A percentile compares a stretch with the other conserved stretches of the same genome.
Evolutionary conservation across 176 grass and related monocot species (phyloP).

Genomic region (Eremochloa ophiuroides): DNA sequence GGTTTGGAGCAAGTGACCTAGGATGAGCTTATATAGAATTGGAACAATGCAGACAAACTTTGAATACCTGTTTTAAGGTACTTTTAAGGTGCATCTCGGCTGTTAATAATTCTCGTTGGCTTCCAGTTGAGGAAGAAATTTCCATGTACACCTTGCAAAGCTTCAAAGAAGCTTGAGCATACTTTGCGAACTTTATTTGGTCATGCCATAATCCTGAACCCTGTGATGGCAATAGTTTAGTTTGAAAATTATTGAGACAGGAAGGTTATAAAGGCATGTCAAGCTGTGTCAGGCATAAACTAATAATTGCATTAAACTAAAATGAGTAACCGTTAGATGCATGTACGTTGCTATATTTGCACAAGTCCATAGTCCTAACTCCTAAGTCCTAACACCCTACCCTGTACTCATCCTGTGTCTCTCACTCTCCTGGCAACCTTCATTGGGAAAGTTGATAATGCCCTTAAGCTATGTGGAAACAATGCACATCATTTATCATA

Average conservation of each 20-base stretch:
- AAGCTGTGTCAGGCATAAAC: not conserved
- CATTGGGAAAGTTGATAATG: not conserved
- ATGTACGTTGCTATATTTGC: not conserved
- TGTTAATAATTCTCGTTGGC: conserved; percentile 50
- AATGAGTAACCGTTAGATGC: not conserved
- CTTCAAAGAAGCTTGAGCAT: conserved; percentile 68
- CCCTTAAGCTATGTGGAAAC: not conserved
- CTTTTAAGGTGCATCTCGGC: conserved; percentile 92
- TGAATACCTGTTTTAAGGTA: conserved; percentile 71
- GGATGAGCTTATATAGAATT: not conserved
- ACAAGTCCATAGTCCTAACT: not conserved
- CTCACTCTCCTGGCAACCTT: not conserved
- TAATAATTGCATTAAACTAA: not conserved
- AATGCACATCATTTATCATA: not conserved
- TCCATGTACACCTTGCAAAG: conserved; percentile 79
- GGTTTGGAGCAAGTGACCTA: too few relatives aligned
- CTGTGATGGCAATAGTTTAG: conserved; percentile 33
- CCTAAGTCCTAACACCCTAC: not conserved
- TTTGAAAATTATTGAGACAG: not conserved
- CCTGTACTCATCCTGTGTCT: not conserved
- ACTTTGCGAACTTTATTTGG: conserved; percentile 60
- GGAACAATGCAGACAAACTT: not conserved
- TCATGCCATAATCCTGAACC: conserved; percentile 84
- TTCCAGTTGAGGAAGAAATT: conserved; percentile 68
- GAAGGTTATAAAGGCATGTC: not conserved